Base-by-base conservation (phyloP, 1,139 yeast genomes). In the Zygoascus meyerae region DNA sequence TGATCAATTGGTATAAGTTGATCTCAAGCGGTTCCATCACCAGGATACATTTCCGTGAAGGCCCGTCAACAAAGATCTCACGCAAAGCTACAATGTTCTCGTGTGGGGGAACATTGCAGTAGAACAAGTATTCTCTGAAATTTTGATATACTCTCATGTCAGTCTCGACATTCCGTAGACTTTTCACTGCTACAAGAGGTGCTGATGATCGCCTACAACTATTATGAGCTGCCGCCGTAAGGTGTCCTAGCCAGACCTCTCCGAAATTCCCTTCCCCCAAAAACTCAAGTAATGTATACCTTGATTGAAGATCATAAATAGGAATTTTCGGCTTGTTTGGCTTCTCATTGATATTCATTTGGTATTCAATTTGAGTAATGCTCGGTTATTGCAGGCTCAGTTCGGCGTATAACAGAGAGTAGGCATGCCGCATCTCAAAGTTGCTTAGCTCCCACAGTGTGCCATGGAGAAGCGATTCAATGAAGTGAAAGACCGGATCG, bases 1-100 rank as follows among this genome's bases (percentile, higher is more conserved):
- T 53, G 31, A 64, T 55, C 34, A 63, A 71, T 61, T 86, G 89
- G 57, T 80, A 81, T 49, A 92, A 70, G 59, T 83, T 87, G 65
- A 81, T 87, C 55, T 83, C 86, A 86, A 90, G 78, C 21, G 83
- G 75, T 64, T 92, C 97, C 95, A 90, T 87, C 5, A 85, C 83
- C 38, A 90, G 85, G 60, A 86, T 89, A 48, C 87, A 72, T 55
- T 77, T 78, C 54, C 70, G 74, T 40, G 73, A 67, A 9, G 59
- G 53, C 41, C 75, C 71, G 64, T 89, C 96, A 47, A 85, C 73
- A 59, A 90, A 86, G 60, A 89, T 73, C 57, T 90, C 96, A 64
- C 77, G 79, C 2, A 89, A 74, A 54, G 79, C 84, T 12, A 90
- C 81, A 48, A 92, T 68, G 54, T 81, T 77, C 14, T 78, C 77